Conservation (phyloP, 73 alveolate genomes). For the Paramecium tetraurelia region DNA sequence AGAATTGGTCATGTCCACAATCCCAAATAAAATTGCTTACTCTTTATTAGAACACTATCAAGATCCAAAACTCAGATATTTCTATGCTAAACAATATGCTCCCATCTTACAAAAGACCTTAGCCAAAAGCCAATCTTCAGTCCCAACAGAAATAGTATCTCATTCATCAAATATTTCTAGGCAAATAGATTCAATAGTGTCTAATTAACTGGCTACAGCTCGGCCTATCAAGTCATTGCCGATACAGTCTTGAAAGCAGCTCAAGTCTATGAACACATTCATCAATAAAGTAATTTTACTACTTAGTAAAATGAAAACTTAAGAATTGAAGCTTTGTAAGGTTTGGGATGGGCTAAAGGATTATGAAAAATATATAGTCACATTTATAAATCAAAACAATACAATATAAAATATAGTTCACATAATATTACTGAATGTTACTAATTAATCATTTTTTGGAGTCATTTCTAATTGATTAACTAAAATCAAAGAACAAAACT, state of each 20-base stretch:
- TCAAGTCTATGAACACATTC: slow-evolving; percentile 23
- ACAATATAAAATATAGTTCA: neutral
- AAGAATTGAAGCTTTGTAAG: slow-evolving; percentile 5
- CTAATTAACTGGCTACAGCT: neutral
- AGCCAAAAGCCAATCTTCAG: neutral
- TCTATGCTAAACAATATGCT: slow-evolving; percentile 43
- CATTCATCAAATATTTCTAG: neutral
- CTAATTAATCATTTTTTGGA: neutral
- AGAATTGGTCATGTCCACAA: slow-evolving; percentile 41
- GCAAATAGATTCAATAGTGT: slow-evolving; percentile 40
- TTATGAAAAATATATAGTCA: neutral
- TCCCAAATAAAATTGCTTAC: slow-evolving; percentile 53
- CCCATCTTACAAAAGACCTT: slow-evolving; percentile 2
- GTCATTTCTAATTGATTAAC: neutral
- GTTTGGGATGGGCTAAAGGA: slow-evolving; percentile 53
- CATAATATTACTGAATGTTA: neutral
- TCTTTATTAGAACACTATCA: slow-evolving; percentile 36
- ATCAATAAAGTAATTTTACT: neutral
- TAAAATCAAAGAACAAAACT: neutral
- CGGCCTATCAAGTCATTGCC: slow-evolving; percentile 44
- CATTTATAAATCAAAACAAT: neutral
- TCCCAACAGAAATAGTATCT: neutral
- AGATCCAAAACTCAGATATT: slow-evolving; percentile 62
- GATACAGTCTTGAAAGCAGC: slow-evolving; percentile 50
- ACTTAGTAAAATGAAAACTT: neutral